Evolutionary conservation across 495 filamentous ascomycete genomes (phyloP).

Genomic region (Penicillium psychrofluorescens): DNA sequence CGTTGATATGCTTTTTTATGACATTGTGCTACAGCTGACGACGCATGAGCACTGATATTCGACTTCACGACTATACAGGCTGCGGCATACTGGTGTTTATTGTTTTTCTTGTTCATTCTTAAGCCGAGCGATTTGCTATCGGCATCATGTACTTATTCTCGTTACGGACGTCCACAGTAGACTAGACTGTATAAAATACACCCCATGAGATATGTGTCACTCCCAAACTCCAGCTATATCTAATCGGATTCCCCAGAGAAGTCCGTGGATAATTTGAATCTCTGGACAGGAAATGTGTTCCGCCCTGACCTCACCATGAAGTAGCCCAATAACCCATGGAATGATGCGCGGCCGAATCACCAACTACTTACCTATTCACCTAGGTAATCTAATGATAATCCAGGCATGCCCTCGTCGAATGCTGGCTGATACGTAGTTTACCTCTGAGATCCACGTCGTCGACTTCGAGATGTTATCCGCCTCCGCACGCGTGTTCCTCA

Average conservation of each 20-base stretch:
- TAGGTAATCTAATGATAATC: background rate
- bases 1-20: slow-evolving; percentile 9
- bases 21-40: background rate
- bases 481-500: slow-evolving; percentile 21
- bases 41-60: slow-evolving; percentile 9
- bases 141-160: background rate
- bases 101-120: slow-evolving; percentile 7
- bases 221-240: no score
- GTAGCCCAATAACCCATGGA: background rate
- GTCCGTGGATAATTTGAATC: background rate
- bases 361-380: background rate
- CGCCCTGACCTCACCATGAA: slow-evolving; percentile 1
- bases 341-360: background rate
- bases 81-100: slow-evolving; percentile 14
- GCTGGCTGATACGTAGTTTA: background rate
- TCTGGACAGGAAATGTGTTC: background rate
- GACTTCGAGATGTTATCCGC: slow-evolving; percentile 10
- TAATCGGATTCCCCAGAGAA: background rate
- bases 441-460: background rate
- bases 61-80: slow-evolving; percentile 2
- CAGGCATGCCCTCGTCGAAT: background rate
- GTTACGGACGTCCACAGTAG: background rate
- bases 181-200: no score
- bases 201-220: no score
- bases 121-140: background rate